phyloP scores from a whole-genome alignment of 352 stramenopile genomes.

The Salisapilia sapeloensis region DNA sequence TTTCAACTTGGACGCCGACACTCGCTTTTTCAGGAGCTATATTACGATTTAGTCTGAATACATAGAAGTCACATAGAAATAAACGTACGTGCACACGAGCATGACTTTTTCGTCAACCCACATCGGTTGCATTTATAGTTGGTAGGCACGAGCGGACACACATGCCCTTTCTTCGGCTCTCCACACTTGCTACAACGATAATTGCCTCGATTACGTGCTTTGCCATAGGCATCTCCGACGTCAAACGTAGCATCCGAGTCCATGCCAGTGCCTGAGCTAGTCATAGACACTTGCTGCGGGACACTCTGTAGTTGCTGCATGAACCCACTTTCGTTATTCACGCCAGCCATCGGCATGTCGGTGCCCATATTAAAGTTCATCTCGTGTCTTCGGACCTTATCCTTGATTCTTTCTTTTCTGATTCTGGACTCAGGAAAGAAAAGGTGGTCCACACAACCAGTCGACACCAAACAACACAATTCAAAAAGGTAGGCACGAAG shows the following conservation, averaged over 20 bases:
- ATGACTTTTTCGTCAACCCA: constrained; percentile 58
- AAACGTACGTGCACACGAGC: constrained; percentile 36
- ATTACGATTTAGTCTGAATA: neutral
- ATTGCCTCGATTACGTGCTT: constrained; percentile 74
- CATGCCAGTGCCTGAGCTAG: too few relatives aligned
- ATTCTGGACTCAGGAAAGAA: too few relatives aligned
- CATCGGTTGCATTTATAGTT: constrained; percentile 75
- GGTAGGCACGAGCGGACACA: constrained; percentile 61
- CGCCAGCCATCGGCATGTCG: constrained; percentile 21
- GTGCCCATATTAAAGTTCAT: constrained; percentile 29
- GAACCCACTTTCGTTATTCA: constrained; percentile 13
- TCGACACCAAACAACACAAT: too few relatives aligned
- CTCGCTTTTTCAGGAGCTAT: constrained; percentile 37
- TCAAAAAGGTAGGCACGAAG: too few relatives aligned
- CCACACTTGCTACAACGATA: constrained; percentile 80
- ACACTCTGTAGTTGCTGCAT: constrained; percentile 38
- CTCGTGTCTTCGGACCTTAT: too few relatives aligned
- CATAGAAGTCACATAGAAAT: neutral
- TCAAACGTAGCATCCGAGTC: constrained; percentile 12
- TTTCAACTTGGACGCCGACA: constrained; percentile 54
- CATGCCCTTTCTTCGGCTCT: constrained; percentile 75
- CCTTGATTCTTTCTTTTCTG: too few relatives aligned
- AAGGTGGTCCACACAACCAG: too few relatives aligned
- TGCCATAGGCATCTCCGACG: constrained; percentile 17
- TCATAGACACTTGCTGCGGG: too few relatives aligned